phyloP scores from a whole-genome alignment of 139 green algal species.

The Volvox reticuliferus region DNA sequence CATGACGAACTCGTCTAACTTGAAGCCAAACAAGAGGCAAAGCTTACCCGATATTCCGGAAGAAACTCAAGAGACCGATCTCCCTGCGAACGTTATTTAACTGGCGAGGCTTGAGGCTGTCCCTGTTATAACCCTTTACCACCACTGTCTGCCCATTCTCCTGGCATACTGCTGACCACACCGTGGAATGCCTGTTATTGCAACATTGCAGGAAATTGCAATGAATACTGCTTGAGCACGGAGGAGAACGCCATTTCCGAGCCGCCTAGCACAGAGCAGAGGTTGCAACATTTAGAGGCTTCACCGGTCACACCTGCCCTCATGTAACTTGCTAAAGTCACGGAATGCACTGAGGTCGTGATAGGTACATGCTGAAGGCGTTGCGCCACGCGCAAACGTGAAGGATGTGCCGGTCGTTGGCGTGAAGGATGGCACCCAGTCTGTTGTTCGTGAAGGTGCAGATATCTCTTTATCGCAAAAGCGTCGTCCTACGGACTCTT shows the following conservation, averaged over 20 bases:
- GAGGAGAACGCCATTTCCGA: neutral
- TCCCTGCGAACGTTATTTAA: constrained; percentile 48
- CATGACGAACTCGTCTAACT: neutral
- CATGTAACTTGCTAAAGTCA: constrained; percentile 5
- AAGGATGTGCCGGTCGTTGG: neutral
- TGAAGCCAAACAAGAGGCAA: neutral
- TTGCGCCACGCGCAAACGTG: neutral
- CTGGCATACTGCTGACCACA: constrained; percentile 35
- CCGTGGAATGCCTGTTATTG: constrained; percentile 28
- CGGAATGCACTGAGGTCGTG: constrained; percentile 14
- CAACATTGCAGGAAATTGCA: neutral
- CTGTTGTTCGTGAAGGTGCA: neutral
- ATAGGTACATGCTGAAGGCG: neutral
- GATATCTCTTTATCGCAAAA: neutral
- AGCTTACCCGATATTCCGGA: constrained; percentile 44
- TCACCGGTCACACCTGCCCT: constrained; percentile 8
- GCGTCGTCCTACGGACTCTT: neutral
- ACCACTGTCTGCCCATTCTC: neutral
- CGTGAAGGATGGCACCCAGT: neutral
- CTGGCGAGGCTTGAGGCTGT: constrained; percentile 43
- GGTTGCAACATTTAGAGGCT: neutral
- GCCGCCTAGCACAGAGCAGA: neutral
- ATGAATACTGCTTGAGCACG: neutral
- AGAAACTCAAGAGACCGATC: constrained; percentile 32
- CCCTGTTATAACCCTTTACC: constrained; percentile 21